Base-by-base conservation (phyloP, 108 stramenopile species). In the Discostella stelligeroides region DNA sequence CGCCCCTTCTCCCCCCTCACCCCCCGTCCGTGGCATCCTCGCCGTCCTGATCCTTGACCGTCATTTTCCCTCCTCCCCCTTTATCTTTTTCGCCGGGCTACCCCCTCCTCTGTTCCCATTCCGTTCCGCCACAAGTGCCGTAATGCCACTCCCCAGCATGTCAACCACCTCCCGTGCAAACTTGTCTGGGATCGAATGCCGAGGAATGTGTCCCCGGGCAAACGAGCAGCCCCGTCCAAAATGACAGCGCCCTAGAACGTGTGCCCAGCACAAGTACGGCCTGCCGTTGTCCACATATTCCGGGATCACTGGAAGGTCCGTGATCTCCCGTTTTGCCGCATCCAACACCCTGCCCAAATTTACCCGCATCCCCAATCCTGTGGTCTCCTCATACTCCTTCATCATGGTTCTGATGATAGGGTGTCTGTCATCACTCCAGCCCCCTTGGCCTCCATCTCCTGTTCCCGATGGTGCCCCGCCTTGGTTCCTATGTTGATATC, bases 191-290 rank as follows among this genome's bases (percentile, higher is more conserved):
- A 46, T 46, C 17, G 45, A 14, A 14, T 17, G 45, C 5, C 5
- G 45, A 17, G 45, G 45, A 17, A 46, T 17, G 45, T 46, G 45
- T 14, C 45, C 45, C 45, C 45, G 45, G 15, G 15, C 17, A 5
- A 46, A 46, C 17, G 15, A 17, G 17, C 45, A 46, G n/a, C n/a
- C n/a, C n/a, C 17, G n/a, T 17, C 17, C 17, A 17, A 46, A 46
- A 17, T 14, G 15, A 17, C 45, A 46, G 15, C 45, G 15, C 45
- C 45, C 45, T 14, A 46, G 45, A 17, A 46, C 17, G 17, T 46
- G 45, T 17, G 45, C 45, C 45, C 45, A 46, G 45, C 45, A 46
- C n/a, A 46, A 2, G 45, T 46, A 46, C 15, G 45, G 45, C n/a
- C 5, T 14, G 15, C 45, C 45, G 45, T 46, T 46, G 2, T 46